Evolutionary conservation across 768 basidiomycete genomes (phyloP), one percentile per base, ranked within the genome.

Genomic region (Pluteus cervinus): DNA sequence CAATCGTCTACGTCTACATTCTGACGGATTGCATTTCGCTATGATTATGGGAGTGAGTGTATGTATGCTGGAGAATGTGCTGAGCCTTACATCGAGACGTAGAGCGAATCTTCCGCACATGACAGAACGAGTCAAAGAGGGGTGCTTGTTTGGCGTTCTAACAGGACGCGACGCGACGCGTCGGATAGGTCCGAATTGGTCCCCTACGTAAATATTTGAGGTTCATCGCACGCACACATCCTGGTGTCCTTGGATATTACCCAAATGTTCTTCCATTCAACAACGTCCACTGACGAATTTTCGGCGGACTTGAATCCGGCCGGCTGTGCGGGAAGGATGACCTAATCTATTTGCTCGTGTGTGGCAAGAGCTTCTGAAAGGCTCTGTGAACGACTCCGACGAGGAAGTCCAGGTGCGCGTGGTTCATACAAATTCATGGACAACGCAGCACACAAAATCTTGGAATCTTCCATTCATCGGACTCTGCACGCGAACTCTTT

Each of bases 401-500:
- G 49, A 29, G 44, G 36, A 37, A 24, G 24, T 41, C 31, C 34
- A 26, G 25, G 35, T 35, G 20, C 36, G 37, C 36, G 41, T 38
- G 33, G 32, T 31, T 36, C 17, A 25, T 39, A 21, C 14, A 16
- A 30, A 43, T 24, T 38, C 42, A 79, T 76, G 77, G 76, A 82
- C 43, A 54, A 57, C 40, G 72, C 71, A 18, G 62, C 76, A 1
- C 62, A 70, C 43, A 81, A 75, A 50, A 55, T 86, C 39, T 67
- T 87, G 42, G 84, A 86, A 60, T 68, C 79, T 3, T 76, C 73
- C 0, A 73, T 76, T 1, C 69, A 79, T 54, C 74, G 78, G 38
- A 81, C 84, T 12, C 69, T 89, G 11, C 86, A 89, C 45, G 81
- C 85, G 0, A 77, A 88, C 46, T 70, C 71, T 44, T 90, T 91